phyloP scores from a whole-genome alignment of 352 stramenopile genomes.

The Globisporangium orthogonon region DNA sequence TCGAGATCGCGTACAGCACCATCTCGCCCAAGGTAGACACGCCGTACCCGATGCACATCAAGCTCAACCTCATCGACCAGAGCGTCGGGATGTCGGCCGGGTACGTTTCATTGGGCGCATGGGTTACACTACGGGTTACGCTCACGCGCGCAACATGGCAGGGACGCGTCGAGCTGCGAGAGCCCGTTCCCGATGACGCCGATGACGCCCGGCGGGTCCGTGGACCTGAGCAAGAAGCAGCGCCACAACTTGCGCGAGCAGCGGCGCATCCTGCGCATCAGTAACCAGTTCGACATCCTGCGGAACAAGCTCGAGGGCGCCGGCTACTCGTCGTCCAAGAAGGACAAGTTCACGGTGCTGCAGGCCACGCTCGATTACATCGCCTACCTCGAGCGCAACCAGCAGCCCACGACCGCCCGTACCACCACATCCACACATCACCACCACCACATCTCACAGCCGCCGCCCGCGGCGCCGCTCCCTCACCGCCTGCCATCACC shows the following conservation, averaged over 20 bases:
- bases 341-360: conserved; percentile 84
- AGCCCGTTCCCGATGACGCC: conserved; percentile 57
- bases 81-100: conserved; percentile 32
- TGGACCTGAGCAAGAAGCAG: conserved; percentile 82
- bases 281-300: conserved; percentile 80
- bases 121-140: neutral
- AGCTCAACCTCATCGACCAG: conserved; percentile 78
- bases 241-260: conserved; percentile 80
- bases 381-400: conserved; percentile 60
- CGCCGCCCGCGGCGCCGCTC: conserved; percentile 11
- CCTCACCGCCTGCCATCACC: conserved; percentile 26
- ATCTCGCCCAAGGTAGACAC: conserved; percentile 70
- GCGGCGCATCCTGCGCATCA: conserved; percentile 75
- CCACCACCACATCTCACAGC: conserved; percentile 18
- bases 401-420: conserved; percentile 7
- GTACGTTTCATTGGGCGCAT: conserved; percentile 10
- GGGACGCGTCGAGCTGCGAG: conserved; percentile 59
- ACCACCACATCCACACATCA: neutral
- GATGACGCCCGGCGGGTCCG: conserved; percentile 39
- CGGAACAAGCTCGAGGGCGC: conserved; percentile 66
- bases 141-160: conserved; percentile 1
- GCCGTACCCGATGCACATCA: conserved; percentile 73
- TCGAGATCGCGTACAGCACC: conserved; percentile 78
- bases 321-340: conserved; percentile 72
- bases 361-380: conserved; percentile 84